Conservation (phyloP, 2,329 filamentous ascomycete genomes). For the Aspergillus novofumigatus region DNA sequence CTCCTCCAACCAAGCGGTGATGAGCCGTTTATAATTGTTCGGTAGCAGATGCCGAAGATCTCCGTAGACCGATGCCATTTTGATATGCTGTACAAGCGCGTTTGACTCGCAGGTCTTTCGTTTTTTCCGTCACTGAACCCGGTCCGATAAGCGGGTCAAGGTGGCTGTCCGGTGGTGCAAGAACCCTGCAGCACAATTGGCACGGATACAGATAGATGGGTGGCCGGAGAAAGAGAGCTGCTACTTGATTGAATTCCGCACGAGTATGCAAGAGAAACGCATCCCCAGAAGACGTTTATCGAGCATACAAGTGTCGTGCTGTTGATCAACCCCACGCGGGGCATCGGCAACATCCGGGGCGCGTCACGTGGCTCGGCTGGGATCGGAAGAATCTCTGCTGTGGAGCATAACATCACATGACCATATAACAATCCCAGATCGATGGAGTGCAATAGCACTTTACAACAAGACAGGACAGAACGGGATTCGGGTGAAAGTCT, state of each 20-base stretch:
- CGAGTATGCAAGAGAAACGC: background rate
- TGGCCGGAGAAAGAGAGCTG: background rate
- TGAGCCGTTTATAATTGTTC: conserved; percentile 73
- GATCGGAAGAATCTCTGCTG: background rate
- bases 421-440: background rate
- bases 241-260: background rate
- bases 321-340: background rate
- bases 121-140: background rate
- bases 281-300: background rate
- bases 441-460: background rate
- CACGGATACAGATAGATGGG: background rate
- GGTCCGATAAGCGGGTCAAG: background rate
- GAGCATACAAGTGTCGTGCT: background rate
- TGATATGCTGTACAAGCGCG: background rate
- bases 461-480: background rate
- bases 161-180: background rate
- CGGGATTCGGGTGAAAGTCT: no score
- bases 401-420: background rate
- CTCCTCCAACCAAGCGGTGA: conserved; percentile 85
- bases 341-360: background rate
- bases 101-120: no score
- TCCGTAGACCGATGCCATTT: conserved; percentile 56
- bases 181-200: background rate
- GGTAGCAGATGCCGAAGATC: conserved; percentile 72
- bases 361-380: background rate